These are phyloP conservation scores for Capronia epimyces DNA, from an alignment of 2,329 filamentous ascomycete species.

Conservation along the genomic window DNA sequence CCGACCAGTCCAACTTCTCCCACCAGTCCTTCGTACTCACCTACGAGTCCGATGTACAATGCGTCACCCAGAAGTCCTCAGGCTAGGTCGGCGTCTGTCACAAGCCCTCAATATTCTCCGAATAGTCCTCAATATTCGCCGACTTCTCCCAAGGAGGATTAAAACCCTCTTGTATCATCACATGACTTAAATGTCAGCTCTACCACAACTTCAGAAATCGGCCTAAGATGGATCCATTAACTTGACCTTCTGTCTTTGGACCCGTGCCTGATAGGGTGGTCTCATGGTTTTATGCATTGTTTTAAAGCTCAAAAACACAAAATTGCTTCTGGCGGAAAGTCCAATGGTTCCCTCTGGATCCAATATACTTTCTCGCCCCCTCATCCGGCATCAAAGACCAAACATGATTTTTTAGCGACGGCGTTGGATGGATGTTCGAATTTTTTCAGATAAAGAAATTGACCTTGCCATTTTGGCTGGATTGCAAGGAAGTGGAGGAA, in stretches of 20 bases:
- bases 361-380: conserved; percentile 3
- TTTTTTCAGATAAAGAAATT: conserved; percentile 11
- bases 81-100: conserved; percentile 45
- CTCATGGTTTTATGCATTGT: conserved; percentile 17
- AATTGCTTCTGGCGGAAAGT: conserved; percentile 17
- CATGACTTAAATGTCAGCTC: conserved; percentile 12
- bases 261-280: conserved; percentile 5
- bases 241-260: conserved; percentile 28
- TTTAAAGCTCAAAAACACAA: conserved; percentile 12
- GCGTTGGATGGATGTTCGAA: conserved; percentile 24
- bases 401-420: conserved; percentile 26
- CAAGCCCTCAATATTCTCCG: conserved; percentile 49
- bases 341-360: conserved; percentile 1
- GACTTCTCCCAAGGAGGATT: conserved; percentile 30
- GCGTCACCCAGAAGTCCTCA: conserved; percentile 31
- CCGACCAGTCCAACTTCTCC: conserved; percentile 56
- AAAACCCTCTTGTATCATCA: conserved; percentile 25
- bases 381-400: conserved; percentile 14
- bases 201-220: conserved; percentile 4
- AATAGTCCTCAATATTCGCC: conserved; percentile 45
- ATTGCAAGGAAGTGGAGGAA: conserved; percentile 11
- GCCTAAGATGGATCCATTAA: conserved; percentile 29
- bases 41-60: conserved; percentile 50
- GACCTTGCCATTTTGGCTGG: conserved; percentile 8
- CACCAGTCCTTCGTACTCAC: conserved; percentile 47